A percentile compares a stretch with the other conserved stretches of the same genome.
Conservation (phyloP, 192 early-diverging fungal species). For the Coemansia sp. region DNA sequence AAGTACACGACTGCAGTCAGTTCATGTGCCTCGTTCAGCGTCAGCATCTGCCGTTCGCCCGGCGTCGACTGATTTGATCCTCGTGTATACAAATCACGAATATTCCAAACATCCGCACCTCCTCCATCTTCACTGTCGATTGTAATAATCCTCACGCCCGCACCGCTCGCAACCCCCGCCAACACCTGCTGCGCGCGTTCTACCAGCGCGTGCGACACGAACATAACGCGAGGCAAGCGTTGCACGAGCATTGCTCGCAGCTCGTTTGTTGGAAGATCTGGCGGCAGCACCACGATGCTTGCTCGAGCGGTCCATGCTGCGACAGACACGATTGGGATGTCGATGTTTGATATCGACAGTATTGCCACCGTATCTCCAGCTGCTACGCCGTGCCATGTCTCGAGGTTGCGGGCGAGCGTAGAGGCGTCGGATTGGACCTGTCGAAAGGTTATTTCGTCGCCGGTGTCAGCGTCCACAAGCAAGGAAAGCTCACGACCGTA, state of each 20-base stretch:
- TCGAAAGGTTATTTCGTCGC: constrained; percentile 17
- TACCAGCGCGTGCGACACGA: constrained; percentile 15
- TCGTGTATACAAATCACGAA: constrained; percentile 15
- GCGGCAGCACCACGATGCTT: constrained; percentile 24
- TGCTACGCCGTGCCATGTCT: not conserved
- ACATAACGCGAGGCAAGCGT: constrained; percentile 19
- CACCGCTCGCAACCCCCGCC: not conserved
- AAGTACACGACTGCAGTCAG: constrained; percentile 23
- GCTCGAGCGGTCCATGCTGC: constrained; percentile 36
- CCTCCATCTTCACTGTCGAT: constrained; percentile 8
- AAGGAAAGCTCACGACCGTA: constrained; percentile 4
- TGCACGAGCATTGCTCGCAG: constrained; percentile 8
- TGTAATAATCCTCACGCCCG: constrained; percentile 6
- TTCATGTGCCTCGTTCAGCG: constrained; percentile 20
- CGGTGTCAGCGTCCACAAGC: constrained; percentile 21
- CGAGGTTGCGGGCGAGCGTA: constrained; percentile 20
- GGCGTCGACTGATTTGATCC: not conserved
- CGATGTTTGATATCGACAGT: constrained; percentile 20
- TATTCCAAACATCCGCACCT: not conserved
- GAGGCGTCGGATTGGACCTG: constrained; percentile 5
- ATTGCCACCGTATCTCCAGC: constrained; percentile 23
- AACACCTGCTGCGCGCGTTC: constrained; percentile 8
- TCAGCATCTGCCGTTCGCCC: constrained; percentile 7
- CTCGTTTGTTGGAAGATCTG: constrained; percentile 10
- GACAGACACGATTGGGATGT: constrained; percentile 24